Conservation (phyloP, 331 rosid species). For the Stylosanthes scabra region DNA sequence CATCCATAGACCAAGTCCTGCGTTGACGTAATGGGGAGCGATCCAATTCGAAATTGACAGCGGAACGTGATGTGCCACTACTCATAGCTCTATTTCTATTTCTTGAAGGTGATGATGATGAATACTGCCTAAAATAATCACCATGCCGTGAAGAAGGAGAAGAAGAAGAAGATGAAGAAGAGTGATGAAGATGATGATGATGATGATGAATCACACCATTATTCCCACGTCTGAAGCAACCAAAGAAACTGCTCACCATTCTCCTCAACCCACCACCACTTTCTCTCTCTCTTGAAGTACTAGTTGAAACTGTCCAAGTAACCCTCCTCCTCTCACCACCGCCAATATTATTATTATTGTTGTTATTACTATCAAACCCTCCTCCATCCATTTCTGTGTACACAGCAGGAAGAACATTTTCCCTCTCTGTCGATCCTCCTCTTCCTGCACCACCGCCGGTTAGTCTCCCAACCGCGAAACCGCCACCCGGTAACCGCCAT, state of each 20-base stretch:
- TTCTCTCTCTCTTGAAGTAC: constrained; percentile 46
- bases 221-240: constrained; percentile 55
- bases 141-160: neutral
- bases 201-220: neutral
- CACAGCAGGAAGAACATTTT: constrained; percentile 57
- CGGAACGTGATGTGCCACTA: constrained; percentile 26
- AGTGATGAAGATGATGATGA: too few relatives aligned
- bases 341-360: constrained; percentile 22
- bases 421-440: constrained; percentile 50
- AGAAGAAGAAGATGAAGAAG: too few relatives aligned
- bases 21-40: constrained; percentile 43
- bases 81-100: neutral
- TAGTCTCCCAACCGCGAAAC: constrained; percentile 83
- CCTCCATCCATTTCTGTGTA: constrained; percentile 82
- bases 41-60: neutral
- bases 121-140: constrained; percentile 26
- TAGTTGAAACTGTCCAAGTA: constrained; percentile 48
- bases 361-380: constrained; percentile 50
- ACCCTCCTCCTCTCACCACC: constrained; percentile 68
- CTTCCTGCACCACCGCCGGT: constrained; percentile 50
- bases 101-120: neutral
- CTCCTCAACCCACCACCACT: constrained; percentile 60
- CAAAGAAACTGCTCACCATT: constrained; percentile 49
- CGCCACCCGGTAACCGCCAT: constrained; percentile 94
- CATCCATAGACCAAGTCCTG: constrained; percentile 89